These are phyloP conservation scores for Gnomoniopsis sp. DNA, from an alignment of 2,329 filamentous ascomycete genomes.

Conservation along the genomic window DNA sequence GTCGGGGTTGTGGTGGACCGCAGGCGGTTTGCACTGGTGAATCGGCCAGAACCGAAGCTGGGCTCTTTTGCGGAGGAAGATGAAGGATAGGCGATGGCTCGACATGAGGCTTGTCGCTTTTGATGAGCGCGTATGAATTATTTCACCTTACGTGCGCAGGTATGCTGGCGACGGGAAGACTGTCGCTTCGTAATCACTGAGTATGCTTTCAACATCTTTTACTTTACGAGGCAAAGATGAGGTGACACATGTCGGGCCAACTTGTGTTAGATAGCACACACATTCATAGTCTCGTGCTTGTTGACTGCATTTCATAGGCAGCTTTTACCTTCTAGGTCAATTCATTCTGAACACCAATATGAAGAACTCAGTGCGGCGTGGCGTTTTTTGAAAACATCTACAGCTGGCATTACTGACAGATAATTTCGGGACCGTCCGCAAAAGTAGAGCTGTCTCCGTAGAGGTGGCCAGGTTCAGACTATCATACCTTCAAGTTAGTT, in stretches of 20 bases:
- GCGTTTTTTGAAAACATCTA: too few relatives aligned
- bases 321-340: not conserved
- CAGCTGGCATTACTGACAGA: too few relatives aligned
- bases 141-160: not conserved
- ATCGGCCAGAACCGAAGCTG: not conserved
- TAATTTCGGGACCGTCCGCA: too few relatives aligned
- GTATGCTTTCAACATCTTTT: not conserved
- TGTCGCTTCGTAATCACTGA: not conserved
- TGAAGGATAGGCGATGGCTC: not conserved
- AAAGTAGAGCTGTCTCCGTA: too few relatives aligned
- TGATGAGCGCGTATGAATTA: not conserved
- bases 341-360: not conserved
- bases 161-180: not conserved
- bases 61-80: not conserved
- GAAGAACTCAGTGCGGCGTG: too few relatives aligned
- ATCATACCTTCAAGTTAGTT: too few relatives aligned
- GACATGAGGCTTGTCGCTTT: not conserved
- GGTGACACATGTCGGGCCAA: not conserved
- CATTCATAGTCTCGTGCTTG: not conserved
- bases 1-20: not conserved
- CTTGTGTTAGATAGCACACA: not conserved
- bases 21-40: not conserved
- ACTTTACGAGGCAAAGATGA: too few relatives aligned
- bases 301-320: not conserved
- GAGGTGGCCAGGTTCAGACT: too few relatives aligned